Evolutionary conservation across 73 alveolate species (phyloP), one percentile per base, ranked within the genome.

Genomic region (Blepharisma japonicum): DNA sequence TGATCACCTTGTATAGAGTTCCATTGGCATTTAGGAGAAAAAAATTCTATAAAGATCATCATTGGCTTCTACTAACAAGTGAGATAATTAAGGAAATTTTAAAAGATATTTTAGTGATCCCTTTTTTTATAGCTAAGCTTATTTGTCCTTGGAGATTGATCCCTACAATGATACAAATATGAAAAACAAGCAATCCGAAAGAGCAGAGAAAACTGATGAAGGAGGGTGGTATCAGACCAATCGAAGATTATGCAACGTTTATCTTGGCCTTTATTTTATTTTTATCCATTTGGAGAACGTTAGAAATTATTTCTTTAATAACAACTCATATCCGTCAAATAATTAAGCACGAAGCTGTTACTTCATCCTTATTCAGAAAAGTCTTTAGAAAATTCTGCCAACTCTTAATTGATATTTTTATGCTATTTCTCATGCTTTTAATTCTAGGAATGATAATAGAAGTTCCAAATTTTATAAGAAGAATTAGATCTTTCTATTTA

Each of bases 351-450:
- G 74, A 61, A 61, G 18, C 2, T 2, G 50, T 61, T 14, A 61
- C 49, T 39, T 14, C 47, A 8, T 61, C 74, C 11, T 39, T 61
- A 14, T 61, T 61, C 38, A n/a, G 74, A 8, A 61, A 61, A 25
- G 74, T 61, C 47, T 61, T 61, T 61, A 61, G 46, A 61, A 61
- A 61, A 39, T 61, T 61, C 74, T 25, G 14, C 2, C 47, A 61
- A 4, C 74, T 61, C 39, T 14, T 61, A 14, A 61, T 61, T 39
- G 74, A 61, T 39, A 25, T 61, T 9, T 61, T 61, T 5, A 61
- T 61, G 74, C 48, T 61, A 8, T 14, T 61, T 39, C 14, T 61
- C 47, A 61, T 61, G 14, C 74, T 61, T 39, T 61, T n/a, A 8
- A 61, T 61, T 61, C 5, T 61, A 8, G 49, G 0, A 8, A 8